Evolutionary conservation across 2,329 filamentous ascomycete species (phyloP).

Genomic region (Biscogniauxia sp.): DNA sequence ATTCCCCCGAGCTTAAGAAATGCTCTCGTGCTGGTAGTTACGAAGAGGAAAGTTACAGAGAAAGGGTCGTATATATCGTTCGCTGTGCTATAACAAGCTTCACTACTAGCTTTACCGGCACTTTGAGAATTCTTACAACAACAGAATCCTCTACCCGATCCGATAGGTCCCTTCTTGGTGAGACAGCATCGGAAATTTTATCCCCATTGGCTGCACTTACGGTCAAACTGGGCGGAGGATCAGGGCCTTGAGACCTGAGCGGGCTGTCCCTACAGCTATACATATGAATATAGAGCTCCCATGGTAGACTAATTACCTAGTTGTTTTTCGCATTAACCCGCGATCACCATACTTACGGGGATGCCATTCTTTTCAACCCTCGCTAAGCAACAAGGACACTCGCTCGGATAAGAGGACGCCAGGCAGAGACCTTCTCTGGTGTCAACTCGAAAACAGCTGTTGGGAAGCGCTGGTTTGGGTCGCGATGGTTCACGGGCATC

Average conservation of each 20-base stretch:
- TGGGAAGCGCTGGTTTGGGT: conserved; percentile 2
- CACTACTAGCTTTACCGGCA: conserved; percentile 8
- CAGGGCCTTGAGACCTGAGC: conserved; percentile 9
- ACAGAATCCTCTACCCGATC: conserved; percentile 10
- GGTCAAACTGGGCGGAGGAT: conserved; percentile 11
- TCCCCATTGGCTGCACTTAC: conserved; percentile 11
- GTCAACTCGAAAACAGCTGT: neutral
- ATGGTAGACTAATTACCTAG: conserved; percentile 2
- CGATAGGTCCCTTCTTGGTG: conserved; percentile 4
- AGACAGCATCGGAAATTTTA: conserved; percentile 7
- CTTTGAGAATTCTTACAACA: conserved; percentile 8
- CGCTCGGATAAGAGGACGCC: neutral
- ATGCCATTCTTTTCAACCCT: conserved; percentile 15
- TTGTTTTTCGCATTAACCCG: conserved; percentile 6
- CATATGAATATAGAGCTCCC: conserved; percentile 13
- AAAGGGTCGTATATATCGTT: conserved; percentile 6
- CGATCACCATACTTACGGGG: conserved; percentile 8
- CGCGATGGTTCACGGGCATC: conserved; percentile 24
- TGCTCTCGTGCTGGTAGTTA: neutral
- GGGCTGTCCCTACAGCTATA: conserved; percentile 7
- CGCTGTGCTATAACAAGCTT: conserved; percentile 5
- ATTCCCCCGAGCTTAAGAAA: neutral
- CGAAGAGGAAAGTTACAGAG: neutral
- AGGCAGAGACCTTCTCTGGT: neutral
- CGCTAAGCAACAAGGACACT: neutral